phyloP scores from a whole-genome alignment of 805 yeast genomes.

The Starmerella gropengiesseri region DNA sequence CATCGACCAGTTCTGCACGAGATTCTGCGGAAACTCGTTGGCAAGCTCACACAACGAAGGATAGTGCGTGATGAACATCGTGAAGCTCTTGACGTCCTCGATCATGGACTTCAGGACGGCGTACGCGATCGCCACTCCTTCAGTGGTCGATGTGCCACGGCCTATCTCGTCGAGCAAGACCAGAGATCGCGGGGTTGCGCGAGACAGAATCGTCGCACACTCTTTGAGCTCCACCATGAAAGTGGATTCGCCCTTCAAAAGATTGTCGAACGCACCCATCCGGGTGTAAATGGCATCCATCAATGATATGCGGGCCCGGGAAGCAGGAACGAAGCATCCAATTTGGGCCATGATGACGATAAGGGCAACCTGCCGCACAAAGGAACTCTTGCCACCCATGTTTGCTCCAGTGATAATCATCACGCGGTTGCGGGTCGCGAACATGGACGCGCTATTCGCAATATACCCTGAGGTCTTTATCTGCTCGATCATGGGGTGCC shows the following conservation, averaged over 20 bases:
- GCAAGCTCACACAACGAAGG: constrained; percentile 52
- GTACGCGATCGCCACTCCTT: constrained; percentile 75
- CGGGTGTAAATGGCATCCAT: constrained; percentile 47
- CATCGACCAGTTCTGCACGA: constrained; percentile 59
- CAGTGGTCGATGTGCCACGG: constrained; percentile 60
- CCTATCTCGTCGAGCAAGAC: constrained; percentile 69
- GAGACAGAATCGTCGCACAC: constrained; percentile 44
- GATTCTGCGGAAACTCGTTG: constrained; percentile 25
- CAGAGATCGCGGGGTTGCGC: constrained; percentile 44
- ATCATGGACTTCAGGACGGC: constrained; percentile 55
- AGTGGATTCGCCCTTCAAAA: constrained; percentile 66
- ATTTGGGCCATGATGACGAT: constrained; percentile 63
- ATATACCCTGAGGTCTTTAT: constrained; percentile 40
- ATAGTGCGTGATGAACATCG: constrained; percentile 77
- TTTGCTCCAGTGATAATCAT: constrained; percentile 74
- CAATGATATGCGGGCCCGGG: constrained; percentile 47
- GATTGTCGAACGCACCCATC: constrained; percentile 76
- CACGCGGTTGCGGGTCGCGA: constrained; percentile 38
- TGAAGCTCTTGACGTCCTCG: constrained; percentile 38
- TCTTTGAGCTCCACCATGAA: constrained; percentile 70
- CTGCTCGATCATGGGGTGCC: constrained; percentile 59
- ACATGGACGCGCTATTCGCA: constrained; percentile 52
- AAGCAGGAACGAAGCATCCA: constrained; percentile 68
- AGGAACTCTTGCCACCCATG: constrained; percentile 80
- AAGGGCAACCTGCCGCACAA: constrained; percentile 63